phyloP scores from a whole-genome alignment of 768 basidiomycete species.

The Suillus spraguei region DNA sequence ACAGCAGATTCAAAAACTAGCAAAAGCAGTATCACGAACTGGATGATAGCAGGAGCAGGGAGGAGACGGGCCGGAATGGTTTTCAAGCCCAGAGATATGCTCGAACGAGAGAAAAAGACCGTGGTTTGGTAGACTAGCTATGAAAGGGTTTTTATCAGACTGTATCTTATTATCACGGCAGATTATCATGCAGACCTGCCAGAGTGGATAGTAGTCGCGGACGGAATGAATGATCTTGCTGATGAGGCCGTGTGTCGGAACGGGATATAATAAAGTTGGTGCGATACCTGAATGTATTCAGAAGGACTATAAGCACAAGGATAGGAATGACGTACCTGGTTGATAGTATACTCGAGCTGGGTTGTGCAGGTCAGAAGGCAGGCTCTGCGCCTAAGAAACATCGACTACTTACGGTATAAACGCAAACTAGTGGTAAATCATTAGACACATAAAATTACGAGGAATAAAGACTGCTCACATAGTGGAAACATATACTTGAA shows the following conservation, averaged over 20 bases:
- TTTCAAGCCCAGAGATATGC: conserved; percentile 82
- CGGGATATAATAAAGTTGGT: conserved; percentile 87
- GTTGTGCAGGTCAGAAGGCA: conserved; percentile 32
- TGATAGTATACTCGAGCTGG: conserved; percentile 92
- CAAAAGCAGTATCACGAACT: conserved; percentile 61
- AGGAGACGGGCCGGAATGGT: conserved; percentile 72
- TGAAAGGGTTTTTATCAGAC: neutral
- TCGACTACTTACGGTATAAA: conserved; percentile 54
- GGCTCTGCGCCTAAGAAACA: neutral
- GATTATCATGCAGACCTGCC: conserved; percentile 60
- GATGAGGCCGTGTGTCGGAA: conserved; percentile 71
- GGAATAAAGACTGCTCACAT: conserved; percentile 52
- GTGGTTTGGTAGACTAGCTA: conserved; percentile 87
- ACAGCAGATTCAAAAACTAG: conserved; percentile 69
- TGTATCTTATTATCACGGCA: neutral
- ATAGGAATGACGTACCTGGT: conserved; percentile 54
- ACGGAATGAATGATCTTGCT: conserved; percentile 80
- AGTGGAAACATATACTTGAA: conserved; percentile 91
- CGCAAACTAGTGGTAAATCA: conserved; percentile 44
- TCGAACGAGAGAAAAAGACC: conserved; percentile 92
- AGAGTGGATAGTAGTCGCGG: conserved; percentile 93
- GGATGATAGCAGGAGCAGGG: conserved; percentile 74
- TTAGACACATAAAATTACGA: conserved; percentile 18
- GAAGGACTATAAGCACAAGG: neutral
- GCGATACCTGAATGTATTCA: conserved; percentile 60